Percentiles rank a stretch among this genome's conserved stretches.
Evolutionary conservation across 163 green algal genomes (phyloP).

Genomic region (Chlorella variabilis): DNA sequence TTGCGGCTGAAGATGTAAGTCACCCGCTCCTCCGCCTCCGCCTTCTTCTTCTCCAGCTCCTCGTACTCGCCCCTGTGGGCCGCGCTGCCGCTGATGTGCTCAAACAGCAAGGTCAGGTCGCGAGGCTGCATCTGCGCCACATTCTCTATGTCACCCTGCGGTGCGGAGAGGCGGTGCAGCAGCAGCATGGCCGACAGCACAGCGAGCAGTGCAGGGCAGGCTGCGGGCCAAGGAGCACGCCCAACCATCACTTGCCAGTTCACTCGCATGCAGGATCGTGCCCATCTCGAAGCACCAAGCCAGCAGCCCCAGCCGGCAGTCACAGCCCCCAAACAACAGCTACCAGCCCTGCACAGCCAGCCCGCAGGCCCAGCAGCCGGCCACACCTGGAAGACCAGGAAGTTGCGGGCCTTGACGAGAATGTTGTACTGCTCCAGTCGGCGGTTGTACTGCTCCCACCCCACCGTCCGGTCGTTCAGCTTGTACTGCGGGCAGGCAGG

Average conservation of each 20-base stretch:
- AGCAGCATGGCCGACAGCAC: neutral
- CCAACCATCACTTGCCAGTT: too few species aligned
- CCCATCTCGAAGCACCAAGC: too few species aligned
- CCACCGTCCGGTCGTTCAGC: constrained; percentile 76
- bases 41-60: constrained; percentile 68
- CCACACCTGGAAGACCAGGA: constrained; percentile 97
- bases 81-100: constrained; percentile 90
- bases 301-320: neutral
- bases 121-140: constrained; percentile 86
- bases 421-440: constrained; percentile 88
- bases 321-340: neutral
- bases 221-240: neutral
- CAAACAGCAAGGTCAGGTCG: constrained; percentile 89
- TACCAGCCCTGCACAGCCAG: neutral
- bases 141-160: constrained; percentile 96
- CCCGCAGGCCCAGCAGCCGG: too few species aligned
- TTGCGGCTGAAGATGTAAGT: constrained; percentile 72
- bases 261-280: too few species aligned
- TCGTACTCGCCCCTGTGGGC: constrained; percentile 58
- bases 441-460: constrained; percentile 85
- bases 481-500: constrained; percentile 64
- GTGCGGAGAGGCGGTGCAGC: neutral
- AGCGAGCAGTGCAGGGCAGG: too few species aligned
- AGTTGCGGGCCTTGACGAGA: constrained; percentile 96
- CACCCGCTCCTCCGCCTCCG: constrained; percentile 64